Evolutionary conservation across 352 stramenopile species (phyloP).

Genomic region (Pythium phragmiticola): DNA sequence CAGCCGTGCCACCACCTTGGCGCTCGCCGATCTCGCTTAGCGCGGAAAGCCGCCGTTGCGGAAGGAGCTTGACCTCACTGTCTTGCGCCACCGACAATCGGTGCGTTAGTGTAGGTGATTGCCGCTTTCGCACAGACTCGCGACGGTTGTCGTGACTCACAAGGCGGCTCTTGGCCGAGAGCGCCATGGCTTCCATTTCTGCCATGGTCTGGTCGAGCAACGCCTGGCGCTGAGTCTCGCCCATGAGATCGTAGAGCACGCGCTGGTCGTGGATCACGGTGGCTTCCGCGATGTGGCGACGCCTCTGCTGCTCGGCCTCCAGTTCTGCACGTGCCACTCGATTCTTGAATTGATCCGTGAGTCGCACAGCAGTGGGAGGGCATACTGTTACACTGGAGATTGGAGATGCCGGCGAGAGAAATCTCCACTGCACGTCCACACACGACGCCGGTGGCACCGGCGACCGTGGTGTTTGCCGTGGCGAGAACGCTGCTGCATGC

Average conservation of each 20-base stretch:
- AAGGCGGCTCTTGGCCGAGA: constrained; percentile 9
- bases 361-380: background rate
- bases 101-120: constrained; percentile 3
- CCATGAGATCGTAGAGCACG: constrained; percentile 51
- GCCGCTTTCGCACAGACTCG: background rate
- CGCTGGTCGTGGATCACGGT: constrained; percentile 23
- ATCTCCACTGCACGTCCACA: constrained; percentile 51
- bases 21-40: constrained; percentile 21
- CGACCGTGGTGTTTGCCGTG: background rate
- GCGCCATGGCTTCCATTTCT: constrained; percentile 59
- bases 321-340: constrained; percentile 22
- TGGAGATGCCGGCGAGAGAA: constrained; percentile 31
- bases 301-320: constrained; percentile 22
- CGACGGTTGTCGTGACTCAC: background rate
- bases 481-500: constrained; percentile 16
- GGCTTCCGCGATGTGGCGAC: constrained; percentile 13
- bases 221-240: constrained; percentile 58
- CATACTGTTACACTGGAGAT: background rate
- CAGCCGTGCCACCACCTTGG: background rate
- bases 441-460: constrained; percentile 2
- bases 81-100: constrained; percentile 5
- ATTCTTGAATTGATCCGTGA: constrained; percentile 18
- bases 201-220: constrained; percentile 61
- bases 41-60: constrained; percentile 37
- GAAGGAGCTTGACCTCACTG: constrained; percentile 25